Conservation (phyloP, 441 rosid genomes). For the Theobroma grandiflorum region DNA sequence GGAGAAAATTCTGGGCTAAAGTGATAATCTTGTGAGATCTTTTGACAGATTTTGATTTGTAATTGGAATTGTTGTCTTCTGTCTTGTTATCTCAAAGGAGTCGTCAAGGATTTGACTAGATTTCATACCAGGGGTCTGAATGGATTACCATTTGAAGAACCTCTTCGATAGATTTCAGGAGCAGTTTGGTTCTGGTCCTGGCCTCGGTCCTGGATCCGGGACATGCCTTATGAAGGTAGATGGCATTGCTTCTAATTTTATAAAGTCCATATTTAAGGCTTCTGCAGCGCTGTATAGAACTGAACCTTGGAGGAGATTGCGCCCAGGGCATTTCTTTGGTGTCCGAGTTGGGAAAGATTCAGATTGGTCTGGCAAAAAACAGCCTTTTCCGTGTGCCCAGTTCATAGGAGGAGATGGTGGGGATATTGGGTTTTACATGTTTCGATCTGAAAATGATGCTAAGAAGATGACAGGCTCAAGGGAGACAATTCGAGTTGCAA, state of each 20-base stretch:
- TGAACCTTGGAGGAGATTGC: slow-evolving; percentile 76
- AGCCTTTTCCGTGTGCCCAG: slow-evolving; percentile 68
- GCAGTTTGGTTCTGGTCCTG: slow-evolving; percentile 83
- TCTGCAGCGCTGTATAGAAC: slow-evolving; percentile 75
- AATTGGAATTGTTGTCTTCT: slow-evolving; percentile 25
- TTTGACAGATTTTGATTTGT: slow-evolving; percentile 1
- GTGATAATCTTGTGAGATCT: slow-evolving; percentile 19
- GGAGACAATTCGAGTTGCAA: slow-evolving; percentile 63
- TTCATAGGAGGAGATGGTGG: slow-evolving; percentile 84
- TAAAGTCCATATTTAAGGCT: slow-evolving; percentile 59
- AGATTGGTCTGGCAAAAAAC: slow-evolving; percentile 74
- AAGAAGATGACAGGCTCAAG: slow-evolving; percentile 65
- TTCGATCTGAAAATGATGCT: slow-evolving; percentile 60
- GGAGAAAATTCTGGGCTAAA: slow-evolving; percentile 4
- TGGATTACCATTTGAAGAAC: slow-evolving; percentile 82
- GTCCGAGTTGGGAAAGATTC: slow-evolving; percentile 72
- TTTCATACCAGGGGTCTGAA: slow-evolving; percentile 32
- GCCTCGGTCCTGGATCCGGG: slow-evolving; percentile 87
- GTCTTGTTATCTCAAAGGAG: slow-evolving; percentile 17
- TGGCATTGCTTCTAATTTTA: slow-evolving; percentile 62
- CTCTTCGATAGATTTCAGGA: slow-evolving; percentile 70
- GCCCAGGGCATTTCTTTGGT: slow-evolving; percentile 65
- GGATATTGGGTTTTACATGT: slow-evolving; percentile 66
- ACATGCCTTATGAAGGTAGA: slow-evolving; percentile 65
- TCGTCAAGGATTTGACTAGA: slow-evolving; percentile 25